Conservation (phyloP, 2,329 filamentous ascomycete species). For the Chaetomium strumarium region DNA sequence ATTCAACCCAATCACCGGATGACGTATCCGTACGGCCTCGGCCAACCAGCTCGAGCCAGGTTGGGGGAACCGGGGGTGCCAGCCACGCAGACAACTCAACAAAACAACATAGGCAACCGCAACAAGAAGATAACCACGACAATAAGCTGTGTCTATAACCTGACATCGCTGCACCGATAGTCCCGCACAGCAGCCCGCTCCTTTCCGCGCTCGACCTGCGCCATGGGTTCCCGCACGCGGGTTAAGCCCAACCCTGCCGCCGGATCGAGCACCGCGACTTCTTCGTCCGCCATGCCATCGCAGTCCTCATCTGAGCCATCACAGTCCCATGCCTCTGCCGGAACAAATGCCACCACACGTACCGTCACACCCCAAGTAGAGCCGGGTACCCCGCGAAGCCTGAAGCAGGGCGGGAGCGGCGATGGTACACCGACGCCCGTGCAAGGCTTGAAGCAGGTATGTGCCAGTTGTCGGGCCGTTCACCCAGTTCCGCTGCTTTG, state of each 20-base stretch:
- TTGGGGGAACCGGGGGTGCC: background rate
- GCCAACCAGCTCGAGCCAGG: constrained; percentile 11
- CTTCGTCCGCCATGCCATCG: constrained; percentile 18
- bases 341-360: background rate
- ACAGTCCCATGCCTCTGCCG: background rate
- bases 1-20: constrained; percentile 10
- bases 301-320: constrained; percentile 15
- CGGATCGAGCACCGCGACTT: constrained; percentile 7
- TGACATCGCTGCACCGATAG: background rate
- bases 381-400: background rate
- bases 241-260: constrained; percentile 32
- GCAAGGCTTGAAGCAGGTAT: constrained; percentile 18
- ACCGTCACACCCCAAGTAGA: background rate
- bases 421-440: constrained; percentile 2
- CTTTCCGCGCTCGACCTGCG: constrained; percentile 6
- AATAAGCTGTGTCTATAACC: background rate
- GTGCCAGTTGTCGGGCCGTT: background rate
- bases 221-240: constrained; percentile 40
- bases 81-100: constrained; percentile 10
- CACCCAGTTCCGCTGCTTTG: background rate
- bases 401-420: constrained; percentile 1
- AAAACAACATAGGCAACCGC: constrained; percentile 2
- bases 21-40: constrained; percentile 21
- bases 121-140: background rate
- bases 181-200: background rate